These are phyloP conservation scores for Puccinia polysora DNA, from an alignment of 1,284 basidiomycete species.

Conservation along the genomic window DNA sequence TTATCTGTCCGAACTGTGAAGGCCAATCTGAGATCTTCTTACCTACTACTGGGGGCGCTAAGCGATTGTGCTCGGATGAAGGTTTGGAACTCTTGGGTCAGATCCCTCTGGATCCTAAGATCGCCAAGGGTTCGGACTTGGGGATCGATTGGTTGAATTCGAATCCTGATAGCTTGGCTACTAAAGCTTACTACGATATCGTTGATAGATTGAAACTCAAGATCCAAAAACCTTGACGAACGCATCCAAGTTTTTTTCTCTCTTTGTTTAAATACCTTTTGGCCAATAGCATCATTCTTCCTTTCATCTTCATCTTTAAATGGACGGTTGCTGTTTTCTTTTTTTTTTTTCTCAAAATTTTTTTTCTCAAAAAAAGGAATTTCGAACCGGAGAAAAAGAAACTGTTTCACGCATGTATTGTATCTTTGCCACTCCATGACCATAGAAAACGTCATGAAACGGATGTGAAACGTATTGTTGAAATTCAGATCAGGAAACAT, in stretches of 20 bases:
- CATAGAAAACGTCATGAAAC: too few species aligned
- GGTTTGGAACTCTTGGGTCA: conserved; percentile 77
- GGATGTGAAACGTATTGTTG: too few species aligned
- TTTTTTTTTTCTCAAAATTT: too few species aligned
- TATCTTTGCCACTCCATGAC: too few species aligned
- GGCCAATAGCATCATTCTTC: not conserved
- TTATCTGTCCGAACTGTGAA: conserved; percentile 92
- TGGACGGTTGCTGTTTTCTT: too few species aligned
- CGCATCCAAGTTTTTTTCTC: not conserved
- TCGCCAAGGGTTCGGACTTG: conserved; percentile 91
- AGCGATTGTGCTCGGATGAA: conserved; percentile 76
- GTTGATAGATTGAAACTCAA: conserved; percentile 63
- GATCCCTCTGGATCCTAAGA: conserved; percentile 81
- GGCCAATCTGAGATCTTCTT: conserved; percentile 91
- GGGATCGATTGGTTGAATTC: conserved; percentile 94
- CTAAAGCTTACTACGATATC: conserved; percentile 80
- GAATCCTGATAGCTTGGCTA: conserved; percentile 92
- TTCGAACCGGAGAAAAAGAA: too few species aligned
- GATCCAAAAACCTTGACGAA: not conserved
- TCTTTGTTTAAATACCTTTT: not conserved
- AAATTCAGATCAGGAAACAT: too few species aligned
- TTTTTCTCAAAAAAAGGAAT: too few species aligned
- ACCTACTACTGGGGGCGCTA: conserved; percentile 87
- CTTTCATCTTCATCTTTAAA: not conserved
- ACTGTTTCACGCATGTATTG: too few species aligned